phyloP scores from a whole-genome alignment of 257 asterid genomes.

The Verbena officinalis region DNA sequence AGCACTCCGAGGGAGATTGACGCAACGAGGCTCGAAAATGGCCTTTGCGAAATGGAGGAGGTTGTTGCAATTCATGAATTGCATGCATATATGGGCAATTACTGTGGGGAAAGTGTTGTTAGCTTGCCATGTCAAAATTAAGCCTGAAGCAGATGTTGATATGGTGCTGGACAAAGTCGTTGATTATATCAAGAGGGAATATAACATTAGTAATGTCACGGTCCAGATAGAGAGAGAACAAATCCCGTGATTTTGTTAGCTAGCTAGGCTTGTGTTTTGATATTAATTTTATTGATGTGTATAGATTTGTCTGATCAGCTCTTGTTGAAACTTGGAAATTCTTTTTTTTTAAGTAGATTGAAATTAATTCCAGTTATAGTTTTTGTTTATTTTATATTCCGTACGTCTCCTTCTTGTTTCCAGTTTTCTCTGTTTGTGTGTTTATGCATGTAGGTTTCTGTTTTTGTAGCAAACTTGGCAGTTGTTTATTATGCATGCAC shows the following conservation, averaged over 20 bases:
- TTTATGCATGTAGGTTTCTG: no score
- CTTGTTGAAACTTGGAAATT: no score
- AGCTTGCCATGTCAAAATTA: conserved; percentile 86
- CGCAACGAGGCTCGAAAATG: conserved; percentile 74
- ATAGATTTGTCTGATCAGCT: no score
- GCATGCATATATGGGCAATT: conserved; percentile 97
- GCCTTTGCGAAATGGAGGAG: conserved; percentile 88
- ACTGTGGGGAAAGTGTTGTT: conserved; percentile 81
- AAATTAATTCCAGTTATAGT: no score
- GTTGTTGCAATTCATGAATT: conserved; percentile 82
- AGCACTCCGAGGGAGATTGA: conserved; percentile 92
- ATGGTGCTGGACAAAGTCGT: conserved; percentile 75
- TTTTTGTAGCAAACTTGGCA: no score
- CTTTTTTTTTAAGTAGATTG: no score
- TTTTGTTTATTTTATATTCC: no score
- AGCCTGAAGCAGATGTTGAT: conserved; percentile 80
- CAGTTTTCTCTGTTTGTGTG: no score
- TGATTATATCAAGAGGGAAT: conserved; percentile 74
- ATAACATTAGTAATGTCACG: conserved; percentile 84
- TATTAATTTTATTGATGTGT: no score
- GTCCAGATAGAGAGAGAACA: conserved; percentile 85
- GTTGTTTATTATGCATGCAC: no score
- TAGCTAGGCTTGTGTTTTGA: no score
- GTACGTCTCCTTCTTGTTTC: no score
- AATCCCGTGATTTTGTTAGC: conserved; percentile 2